Conservation (phyloP, 2,329 filamentous ascomycete species). For the Apiospora saccharicola region DNA sequence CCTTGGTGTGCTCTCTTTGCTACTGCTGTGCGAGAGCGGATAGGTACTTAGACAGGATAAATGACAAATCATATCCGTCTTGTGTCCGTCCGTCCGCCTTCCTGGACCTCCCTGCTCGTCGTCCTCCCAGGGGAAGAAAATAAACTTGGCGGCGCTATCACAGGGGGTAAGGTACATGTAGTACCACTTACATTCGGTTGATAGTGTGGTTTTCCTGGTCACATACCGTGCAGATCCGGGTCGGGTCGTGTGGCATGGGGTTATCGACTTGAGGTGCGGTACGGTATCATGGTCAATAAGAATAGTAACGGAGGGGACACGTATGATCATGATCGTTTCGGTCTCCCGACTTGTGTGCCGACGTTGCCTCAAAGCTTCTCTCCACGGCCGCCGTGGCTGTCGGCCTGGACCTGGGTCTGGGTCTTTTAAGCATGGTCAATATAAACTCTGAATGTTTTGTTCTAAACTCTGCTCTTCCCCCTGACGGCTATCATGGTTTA, state of each 20-base stretch:
- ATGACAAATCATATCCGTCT: neutral
- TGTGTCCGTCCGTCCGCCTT: neutral
- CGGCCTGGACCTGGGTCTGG: neutral
- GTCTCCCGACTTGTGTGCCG: neutral
- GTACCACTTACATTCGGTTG: neutral
- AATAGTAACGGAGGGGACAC: neutral
- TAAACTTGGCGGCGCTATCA: neutral
- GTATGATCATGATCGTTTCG: neutral
- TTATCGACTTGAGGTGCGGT: neutral
- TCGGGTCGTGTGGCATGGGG: neutral
- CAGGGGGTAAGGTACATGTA: neutral
- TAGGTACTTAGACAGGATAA: neutral
- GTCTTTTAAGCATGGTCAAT: neutral
- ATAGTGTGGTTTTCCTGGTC: constrained; percentile 3
- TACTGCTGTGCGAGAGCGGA: neutral
- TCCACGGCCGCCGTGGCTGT: neutral
- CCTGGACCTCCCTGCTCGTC: neutral
- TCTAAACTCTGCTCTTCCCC: neutral
- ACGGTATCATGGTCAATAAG: neutral
- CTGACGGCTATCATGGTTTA: constrained; percentile 3
- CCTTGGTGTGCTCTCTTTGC: neutral
- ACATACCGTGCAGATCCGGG: constrained; percentile 2
- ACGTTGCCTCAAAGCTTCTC: neutral
- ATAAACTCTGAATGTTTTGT: neutral
- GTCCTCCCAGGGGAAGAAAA: neutral